Percentiles rank a stretch among this genome's conserved stretches.
Conservation (phyloP, 169 alveolate genomes). For the Plasmodium cynomolgi region DNA sequence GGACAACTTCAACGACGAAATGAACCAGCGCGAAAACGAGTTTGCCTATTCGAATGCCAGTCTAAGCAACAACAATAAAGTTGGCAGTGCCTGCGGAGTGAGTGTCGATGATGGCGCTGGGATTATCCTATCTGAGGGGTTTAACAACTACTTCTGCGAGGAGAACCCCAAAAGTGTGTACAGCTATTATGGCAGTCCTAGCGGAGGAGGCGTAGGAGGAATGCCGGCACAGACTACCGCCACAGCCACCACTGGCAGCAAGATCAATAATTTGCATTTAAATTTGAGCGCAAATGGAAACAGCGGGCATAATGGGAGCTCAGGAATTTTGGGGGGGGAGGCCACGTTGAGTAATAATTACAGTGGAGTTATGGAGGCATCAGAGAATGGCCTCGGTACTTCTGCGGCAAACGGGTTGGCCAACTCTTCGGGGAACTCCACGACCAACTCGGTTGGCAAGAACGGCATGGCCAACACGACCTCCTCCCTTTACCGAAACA, state of each 20-base stretch:
- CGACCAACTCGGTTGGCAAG: background rate
- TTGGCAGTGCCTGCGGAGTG: background rate
- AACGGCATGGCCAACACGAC: background rate
- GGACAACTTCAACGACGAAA: background rate
- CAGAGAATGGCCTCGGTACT: background rate
- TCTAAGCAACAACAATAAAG: background rate
- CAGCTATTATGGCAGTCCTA: slow-evolving; percentile 9
- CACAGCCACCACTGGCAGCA: background rate
- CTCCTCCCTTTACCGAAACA: background rate
- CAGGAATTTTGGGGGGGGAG: background rate
- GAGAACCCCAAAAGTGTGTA: background rate
- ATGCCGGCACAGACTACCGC: background rate
- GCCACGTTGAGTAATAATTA: background rate
- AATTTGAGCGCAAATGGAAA: background rate
- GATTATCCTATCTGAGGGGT: slow-evolving; percentile 1
- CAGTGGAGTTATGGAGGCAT: background rate
- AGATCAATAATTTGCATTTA: background rate
- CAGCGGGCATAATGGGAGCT: background rate
- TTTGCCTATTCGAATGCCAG: slow-evolving; percentile 10
- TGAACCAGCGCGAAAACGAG: background rate
- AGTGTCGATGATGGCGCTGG: background rate
- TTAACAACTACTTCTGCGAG: background rate
- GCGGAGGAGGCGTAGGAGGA: background rate
- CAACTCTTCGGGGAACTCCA: background rate
- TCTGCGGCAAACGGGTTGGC: background rate